Conservation (phyloP, 345 rosid genomes). For the Cardamine resedifolia region DNA sequence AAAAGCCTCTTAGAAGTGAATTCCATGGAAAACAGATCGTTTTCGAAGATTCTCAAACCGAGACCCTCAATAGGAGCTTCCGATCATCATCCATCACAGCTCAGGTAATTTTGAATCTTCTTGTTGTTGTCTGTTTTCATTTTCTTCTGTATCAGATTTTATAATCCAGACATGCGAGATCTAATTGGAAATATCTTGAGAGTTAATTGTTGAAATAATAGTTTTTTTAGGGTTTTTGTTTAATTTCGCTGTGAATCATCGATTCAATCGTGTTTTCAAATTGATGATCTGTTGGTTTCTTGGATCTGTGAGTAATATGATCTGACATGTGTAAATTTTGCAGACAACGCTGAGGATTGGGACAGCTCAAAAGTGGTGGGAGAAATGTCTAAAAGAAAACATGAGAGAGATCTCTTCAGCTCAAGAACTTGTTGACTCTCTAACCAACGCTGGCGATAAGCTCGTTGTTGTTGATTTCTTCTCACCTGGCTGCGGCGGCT, state of each 20-base stretch:
- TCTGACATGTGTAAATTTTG: conserved; percentile 14
- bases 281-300: background rate
- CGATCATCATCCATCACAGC: conserved; percentile 41
- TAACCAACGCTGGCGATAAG: conserved; percentile 69
- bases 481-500: conserved; percentile 98
- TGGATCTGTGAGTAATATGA: background rate
- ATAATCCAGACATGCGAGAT: conserved; percentile 3
- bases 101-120: conserved; percentile 44
- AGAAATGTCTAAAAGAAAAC: conserved; percentile 74
- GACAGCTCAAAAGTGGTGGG: conserved; percentile 82
- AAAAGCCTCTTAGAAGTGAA: conserved; percentile 43
- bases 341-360: conserved; percentile 61
- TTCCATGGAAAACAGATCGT: conserved; percentile 52
- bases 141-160: background rate
- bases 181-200: background rate
- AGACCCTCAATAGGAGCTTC: conserved; percentile 32
- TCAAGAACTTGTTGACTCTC: conserved; percentile 77
- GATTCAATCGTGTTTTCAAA: background rate
- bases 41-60: conserved; percentile 33
- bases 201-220: background rate
- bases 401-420: conserved; percentile 86
- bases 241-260: background rate
- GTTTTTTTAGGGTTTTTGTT: background rate
- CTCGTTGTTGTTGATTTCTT: conserved; percentile 86
- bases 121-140: background rate